Base-by-base conservation (phyloP, 768 basidiomycete genomes). In the Phaeotremella fagi region DNA sequence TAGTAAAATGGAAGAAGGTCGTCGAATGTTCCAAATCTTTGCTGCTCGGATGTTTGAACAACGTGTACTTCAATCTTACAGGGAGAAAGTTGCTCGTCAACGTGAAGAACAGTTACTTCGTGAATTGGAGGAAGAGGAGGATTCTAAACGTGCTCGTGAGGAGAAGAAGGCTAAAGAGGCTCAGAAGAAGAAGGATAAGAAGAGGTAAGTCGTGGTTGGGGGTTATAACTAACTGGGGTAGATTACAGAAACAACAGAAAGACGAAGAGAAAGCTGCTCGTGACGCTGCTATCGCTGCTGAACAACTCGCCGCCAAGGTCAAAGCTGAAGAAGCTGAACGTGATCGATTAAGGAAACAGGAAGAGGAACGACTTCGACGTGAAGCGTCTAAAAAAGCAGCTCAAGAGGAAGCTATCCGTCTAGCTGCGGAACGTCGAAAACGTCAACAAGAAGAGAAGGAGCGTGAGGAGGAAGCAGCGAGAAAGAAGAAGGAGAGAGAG, bases 131-230 rank as follows among this genome's bases (percentile, higher is more conserved):
- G 91, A 92, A 63, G 95, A 98, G 77, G 88, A 94, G 68, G 88
- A 88, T 75, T 75, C 82, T 26, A 80, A 83, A 45, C 85, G 85
- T 70, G 90, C 95, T 70, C 82, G 83, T 63, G 92, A 95, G 77
- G 86, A 84, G 50, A 94, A 95, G 81, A 84, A 83, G 76, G 88
- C 89, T 74, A 87, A 87, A 72, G 87, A 85, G 58, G 88, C 90
- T 77, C 91, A 95, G 82, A 92, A 92, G 82, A 98, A 95, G 82
- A 99, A 97, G 81, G 95, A 97, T 76, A 97, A 97, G 79, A 91
- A 90, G 82, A 85, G 79, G 91, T 94, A 63, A 49, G 79, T 63
- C 1, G 2, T 69, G 23, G 28, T 52, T 50, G 60, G 26, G 22
- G 15, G 6, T 22, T 50, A 25, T 5, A 53, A 28, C 46, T 45